Percentiles rank a stretch among this genome's conserved stretches.
Conservation (phyloP, 768 basidiomycete genomes). For the Cyathus striatus region DNA sequence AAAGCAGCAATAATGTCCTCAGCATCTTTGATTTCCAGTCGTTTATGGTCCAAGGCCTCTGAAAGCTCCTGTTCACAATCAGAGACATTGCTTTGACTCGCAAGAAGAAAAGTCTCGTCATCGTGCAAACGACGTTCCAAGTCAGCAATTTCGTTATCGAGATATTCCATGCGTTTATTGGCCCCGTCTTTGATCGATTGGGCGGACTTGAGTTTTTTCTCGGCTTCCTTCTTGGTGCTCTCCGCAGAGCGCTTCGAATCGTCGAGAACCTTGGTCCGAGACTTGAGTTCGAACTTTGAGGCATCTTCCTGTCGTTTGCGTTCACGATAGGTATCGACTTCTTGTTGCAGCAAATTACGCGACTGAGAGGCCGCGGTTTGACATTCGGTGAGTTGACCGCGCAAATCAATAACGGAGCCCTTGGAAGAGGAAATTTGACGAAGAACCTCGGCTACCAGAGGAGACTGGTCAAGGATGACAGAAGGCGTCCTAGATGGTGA, state of each 20-base stretch:
- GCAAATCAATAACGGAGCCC: constrained; percentile 60
- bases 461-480: constrained; percentile 54
- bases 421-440: constrained; percentile 66
- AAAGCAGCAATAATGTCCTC: constrained; percentile 66
- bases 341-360: constrained; percentile 60
- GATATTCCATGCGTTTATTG: constrained; percentile 46
- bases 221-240: constrained; percentile 73
- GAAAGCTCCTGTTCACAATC: constrained; percentile 49
- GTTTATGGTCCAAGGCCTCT: constrained; percentile 48
- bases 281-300: constrained; percentile 70
- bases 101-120: constrained; percentile 48
- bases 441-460: constrained; percentile 68
- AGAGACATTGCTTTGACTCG: constrained; percentile 39
- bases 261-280: constrained; percentile 81
- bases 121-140: constrained; percentile 49
- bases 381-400: constrained; percentile 61
- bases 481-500: constrained; percentile 33
- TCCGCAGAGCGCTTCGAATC: constrained; percentile 86
- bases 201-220: constrained; percentile 78
- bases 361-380: constrained; percentile 52
- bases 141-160: constrained; percentile 56
- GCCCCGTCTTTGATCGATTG: constrained; percentile 62
- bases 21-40: constrained; percentile 53
- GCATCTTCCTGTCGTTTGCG: constrained; percentile 82
- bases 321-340: constrained; percentile 69